These are phyloP conservation scores for Camelina sativa DNA, from an alignment of 345 rosid species.

Conservation along the genomic window DNA sequence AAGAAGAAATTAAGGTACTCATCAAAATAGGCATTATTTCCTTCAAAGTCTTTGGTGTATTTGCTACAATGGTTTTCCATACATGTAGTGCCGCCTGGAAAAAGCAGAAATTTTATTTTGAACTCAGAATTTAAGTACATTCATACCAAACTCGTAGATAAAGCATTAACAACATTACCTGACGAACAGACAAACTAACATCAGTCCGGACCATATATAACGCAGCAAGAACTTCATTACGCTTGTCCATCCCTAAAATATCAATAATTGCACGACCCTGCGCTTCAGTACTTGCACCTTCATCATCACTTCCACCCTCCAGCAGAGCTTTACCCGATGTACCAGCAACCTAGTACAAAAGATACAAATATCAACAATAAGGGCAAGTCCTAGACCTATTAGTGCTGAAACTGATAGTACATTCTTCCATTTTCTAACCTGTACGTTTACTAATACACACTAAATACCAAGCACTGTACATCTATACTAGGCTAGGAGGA, in stretches of 20 bases:
- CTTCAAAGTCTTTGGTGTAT: slow-evolving; percentile 95
- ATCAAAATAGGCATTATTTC: slow-evolving; percentile 98
- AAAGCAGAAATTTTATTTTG: slow-evolving; percentile 9
- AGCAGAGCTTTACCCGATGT: slow-evolving; percentile 98
- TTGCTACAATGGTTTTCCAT: slow-evolving; percentile 98
- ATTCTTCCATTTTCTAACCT: slow-evolving; percentile 4
- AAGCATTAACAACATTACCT: slow-evolving; percentile 60
- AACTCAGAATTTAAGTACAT: slow-evolving; percentile 26
- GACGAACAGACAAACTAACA: slow-evolving; percentile 92
- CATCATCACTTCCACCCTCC: slow-evolving; percentile 99
- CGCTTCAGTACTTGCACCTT: slow-evolving; percentile 99
- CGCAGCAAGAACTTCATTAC: slow-evolving; percentile 98
- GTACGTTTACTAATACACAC: slow-evolving; percentile 4
- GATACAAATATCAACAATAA: slow-evolving; percentile 19
- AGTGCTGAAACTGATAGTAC: not conserved
- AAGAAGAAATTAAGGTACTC: slow-evolving; percentile 85
- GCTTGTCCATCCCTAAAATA: slow-evolving; percentile 92
- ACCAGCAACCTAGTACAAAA: slow-evolving; percentile 84
- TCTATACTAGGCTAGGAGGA: slow-evolving; percentile 17
- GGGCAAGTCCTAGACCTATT: slow-evolving; percentile 2
- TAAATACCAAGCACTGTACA: slow-evolving; percentile 15
- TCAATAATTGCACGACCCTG: slow-evolving; percentile 99
- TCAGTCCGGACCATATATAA: slow-evolving; percentile 97
- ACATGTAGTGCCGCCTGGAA: slow-evolving; percentile 94
- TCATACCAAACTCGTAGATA: slow-evolving; percentile 1